Conservation (phyloP, 768 basidiomycete species). For the Fomitopsis pulvina region DNA sequence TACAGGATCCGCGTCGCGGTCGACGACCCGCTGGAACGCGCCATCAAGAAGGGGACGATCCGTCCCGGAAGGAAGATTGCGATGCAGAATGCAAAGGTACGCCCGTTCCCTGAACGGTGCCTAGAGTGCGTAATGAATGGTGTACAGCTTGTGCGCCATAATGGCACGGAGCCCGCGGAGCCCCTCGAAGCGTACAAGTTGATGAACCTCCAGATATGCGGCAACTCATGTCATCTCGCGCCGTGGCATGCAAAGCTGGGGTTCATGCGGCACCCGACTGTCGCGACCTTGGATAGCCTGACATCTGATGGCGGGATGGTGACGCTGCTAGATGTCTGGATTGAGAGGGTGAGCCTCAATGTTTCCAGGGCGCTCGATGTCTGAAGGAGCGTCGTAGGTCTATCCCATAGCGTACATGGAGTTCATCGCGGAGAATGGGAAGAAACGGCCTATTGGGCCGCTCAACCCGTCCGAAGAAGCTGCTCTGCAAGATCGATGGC, state of each 20-base stretch:
- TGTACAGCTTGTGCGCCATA: conserved; percentile 13
- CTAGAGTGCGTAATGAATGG: not conserved
- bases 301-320: conserved; percentile 78
- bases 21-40: conserved; percentile 68
- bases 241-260: conserved; percentile 89
- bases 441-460: conserved; percentile 50
- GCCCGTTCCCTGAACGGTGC: conserved; percentile 25
- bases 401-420: conserved; percentile 82
- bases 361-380: not conserved
- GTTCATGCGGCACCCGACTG: conserved; percentile 55
- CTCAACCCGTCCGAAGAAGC: conserved; percentile 66
- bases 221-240: conserved; percentile 82
- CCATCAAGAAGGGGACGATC: conserved; percentile 59
- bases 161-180: conserved; percentile 73
- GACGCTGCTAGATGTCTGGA: conserved; percentile 63
- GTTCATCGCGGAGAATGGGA: conserved; percentile 45
- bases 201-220: conserved; percentile 58
- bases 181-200: conserved; percentile 75
- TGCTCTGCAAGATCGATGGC: conserved; percentile 57
- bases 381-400: conserved; percentile 30
- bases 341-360: conserved; percentile 47
- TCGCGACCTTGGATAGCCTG: conserved; percentile 75
- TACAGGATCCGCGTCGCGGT: conserved; percentile 75
- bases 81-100: conserved; percentile 71
- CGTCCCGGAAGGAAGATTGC: conserved; percentile 79